Base-by-base conservation (phyloP, 306 rosid genomes). In the Lathyrus sativus region DNA sequence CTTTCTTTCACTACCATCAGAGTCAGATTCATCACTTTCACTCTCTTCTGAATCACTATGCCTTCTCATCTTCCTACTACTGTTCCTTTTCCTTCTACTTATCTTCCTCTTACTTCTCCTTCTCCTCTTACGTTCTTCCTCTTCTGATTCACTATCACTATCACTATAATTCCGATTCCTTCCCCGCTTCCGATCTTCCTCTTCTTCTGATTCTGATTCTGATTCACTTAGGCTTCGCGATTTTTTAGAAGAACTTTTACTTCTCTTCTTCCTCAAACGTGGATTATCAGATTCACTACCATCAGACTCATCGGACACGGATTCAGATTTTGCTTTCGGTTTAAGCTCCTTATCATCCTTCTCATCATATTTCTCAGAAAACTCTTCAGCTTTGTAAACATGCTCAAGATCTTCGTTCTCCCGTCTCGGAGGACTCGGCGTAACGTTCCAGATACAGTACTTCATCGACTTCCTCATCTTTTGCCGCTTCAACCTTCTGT, bases 351-450 rank as follows among this genome's bases (percentile, higher is more conserved):
- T 80, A 0, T 29, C 80, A 11, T 38, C 62, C 19, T 72, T 70
- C 3, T 9, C 79, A 1, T 17, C 76, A 11, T 26, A 45, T 55
- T 69, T 72, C n/a, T 73, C 87, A 11, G 64, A 65, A 76, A 85
- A 72, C 31, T 79, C 96, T 12, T 81, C 91, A 2, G 70, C 74
- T 50, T 76, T 86, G 5, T 62, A 9, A 57, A 33, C 33, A 45
- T 72, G 87, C 73, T 83, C 97, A 12, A 59, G 64, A 2, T 80
- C 88, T 3, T 88, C 92, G 26, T 76, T 67, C 12, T 78, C 92
- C 17, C 70, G 28, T 77, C 99, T 87, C 0, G 95, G 90, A 43
- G 97, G 97, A 64, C 99, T 90, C 1, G 99, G 97, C 59, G 96
- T 87, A 26, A 68, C 83, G 50, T 81, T 85, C 97, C 95, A 93